Evolutionary conservation across 73 alveolate species (phyloP).

Genomic region (Blepharisma stoltei): DNA sequence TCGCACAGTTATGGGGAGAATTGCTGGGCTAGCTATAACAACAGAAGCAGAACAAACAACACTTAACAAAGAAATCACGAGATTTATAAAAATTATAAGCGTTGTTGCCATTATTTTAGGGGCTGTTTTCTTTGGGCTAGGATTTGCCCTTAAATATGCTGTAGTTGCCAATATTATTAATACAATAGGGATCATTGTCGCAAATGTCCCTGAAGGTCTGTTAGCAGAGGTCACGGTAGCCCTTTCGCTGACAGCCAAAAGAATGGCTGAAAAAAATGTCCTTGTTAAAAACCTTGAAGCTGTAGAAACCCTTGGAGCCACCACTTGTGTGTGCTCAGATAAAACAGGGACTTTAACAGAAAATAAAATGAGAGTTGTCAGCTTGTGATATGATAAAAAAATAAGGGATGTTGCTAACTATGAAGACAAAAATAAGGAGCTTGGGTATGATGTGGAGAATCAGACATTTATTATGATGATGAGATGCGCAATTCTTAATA

Average conservation of each 20-base stretch:
- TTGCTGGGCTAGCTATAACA: slow-evolving; percentile 88
- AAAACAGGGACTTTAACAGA: slow-evolving; percentile 97
- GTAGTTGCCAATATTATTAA: slow-evolving; percentile 76
- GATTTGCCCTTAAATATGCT: slow-evolving; percentile 72
- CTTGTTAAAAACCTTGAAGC: slow-evolving; percentile 92
- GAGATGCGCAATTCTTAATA: slow-evolving; percentile 43
- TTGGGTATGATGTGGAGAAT: slow-evolving; percentile 43
- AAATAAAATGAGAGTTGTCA: slow-evolving; percentile 92
- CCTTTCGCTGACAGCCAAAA: slow-evolving; percentile 91
- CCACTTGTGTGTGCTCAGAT: slow-evolving; percentile 96
- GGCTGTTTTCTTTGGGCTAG: slow-evolving; percentile 73
- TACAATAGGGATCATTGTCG: slow-evolving; percentile 94
- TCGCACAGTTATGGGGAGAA: slow-evolving; percentile 92
- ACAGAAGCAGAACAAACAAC: slow-evolving; percentile 87
- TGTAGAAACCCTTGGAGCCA: slow-evolving; percentile 96
- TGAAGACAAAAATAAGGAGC: slow-evolving; percentile 45
- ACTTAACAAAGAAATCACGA: slow-evolving; percentile 78
- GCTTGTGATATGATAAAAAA: slow-evolving; percentile 82
- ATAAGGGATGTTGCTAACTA: slow-evolving; percentile 73
- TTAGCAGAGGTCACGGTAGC: slow-evolving; percentile 88
- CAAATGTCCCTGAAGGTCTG: slow-evolving; percentile 98
- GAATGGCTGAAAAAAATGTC: slow-evolving; percentile 81
- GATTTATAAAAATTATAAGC: slow-evolving; percentile 90
- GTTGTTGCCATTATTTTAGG: slow-evolving; percentile 86
- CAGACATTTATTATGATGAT: slow-evolving; percentile 35